phyloP scores from a whole-genome alignment of 176 grass and related monocot genomes.

The Carex littledalei region DNA sequence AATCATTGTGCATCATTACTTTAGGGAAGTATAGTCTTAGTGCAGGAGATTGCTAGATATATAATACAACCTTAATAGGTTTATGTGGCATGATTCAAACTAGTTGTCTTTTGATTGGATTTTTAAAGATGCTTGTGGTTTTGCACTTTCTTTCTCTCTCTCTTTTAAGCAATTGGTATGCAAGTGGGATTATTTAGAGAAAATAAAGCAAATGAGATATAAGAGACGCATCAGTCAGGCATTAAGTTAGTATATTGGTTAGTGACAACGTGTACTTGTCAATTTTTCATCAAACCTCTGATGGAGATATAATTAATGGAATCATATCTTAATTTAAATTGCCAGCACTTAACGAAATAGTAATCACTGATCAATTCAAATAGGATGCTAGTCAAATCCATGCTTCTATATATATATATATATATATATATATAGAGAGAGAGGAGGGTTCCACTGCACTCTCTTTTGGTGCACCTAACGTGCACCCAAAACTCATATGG shows the following conservation, averaged over 20 bases:
- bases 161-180: neutral
- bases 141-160: neutral
- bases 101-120: neutral
- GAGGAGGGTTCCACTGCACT: too few species aligned
- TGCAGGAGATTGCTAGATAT: neutral
- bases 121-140: neutral
- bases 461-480: too few species aligned
- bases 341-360: neutral
- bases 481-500: too few species aligned
- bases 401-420: neutral
- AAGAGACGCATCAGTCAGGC: neutral
- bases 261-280: too few species aligned
- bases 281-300: too few species aligned
- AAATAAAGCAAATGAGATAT: conserved; percentile 1
- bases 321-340: too few species aligned
- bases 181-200: neutral
- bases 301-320: too few species aligned
- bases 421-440: too few species aligned
- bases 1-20: conserved; percentile 8
- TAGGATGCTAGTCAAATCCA: neutral
- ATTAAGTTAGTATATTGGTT: neutral
- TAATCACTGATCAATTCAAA: neutral
- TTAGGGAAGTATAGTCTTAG: neutral
- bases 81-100: neutral
- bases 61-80: neutral